These are phyloP conservation scores for Solanum chiquidenum DNA, from an alignment of 257 asterid genomes.

Conservation along the genomic window DNA sequence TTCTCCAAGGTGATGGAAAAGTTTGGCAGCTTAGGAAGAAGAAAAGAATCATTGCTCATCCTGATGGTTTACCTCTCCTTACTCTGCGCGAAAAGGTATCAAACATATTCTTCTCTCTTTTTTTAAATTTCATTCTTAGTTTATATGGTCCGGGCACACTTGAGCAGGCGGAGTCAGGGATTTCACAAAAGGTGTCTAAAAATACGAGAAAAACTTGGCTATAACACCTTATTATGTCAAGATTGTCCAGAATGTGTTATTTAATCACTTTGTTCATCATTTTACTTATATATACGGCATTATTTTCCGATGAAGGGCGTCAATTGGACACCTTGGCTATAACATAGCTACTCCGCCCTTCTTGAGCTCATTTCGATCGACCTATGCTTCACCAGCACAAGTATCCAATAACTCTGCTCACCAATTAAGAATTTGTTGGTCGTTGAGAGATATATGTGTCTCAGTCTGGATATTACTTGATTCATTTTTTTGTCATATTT, in stretches of 20 bases:
- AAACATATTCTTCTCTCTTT: not conserved
- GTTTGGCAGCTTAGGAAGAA: slow-evolving; percentile 26
- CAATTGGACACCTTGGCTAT: not conserved
- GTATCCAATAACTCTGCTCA: not conserved
- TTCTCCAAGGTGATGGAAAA: slow-evolving; percentile 25
- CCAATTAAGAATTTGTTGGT: not conserved
- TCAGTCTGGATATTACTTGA: not conserved
- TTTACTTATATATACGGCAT: no score
- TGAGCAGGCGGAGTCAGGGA: no score
- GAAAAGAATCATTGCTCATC: slow-evolving; percentile 24
- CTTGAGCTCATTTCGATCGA: not conserved
- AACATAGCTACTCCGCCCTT: not conserved
- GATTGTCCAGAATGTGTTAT: no score
- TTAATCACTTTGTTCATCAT: not conserved
- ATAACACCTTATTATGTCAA: not conserved
- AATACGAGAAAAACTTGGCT: not conserved
- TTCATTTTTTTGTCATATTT: not conserved
- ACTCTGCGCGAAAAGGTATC: slow-evolving; percentile 24
- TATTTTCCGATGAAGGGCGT: not conserved
- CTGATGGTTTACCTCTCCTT: slow-evolving; percentile 16
- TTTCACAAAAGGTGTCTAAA: no score
- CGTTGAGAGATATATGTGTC: not conserved
- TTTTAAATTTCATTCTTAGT: no score
- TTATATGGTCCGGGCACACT: no score
- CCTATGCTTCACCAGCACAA: not conserved